A percentile compares a stretch with the other conserved stretches of the same genome.
These are phyloP conservation scores for Blastobotrys buckinghamii DNA, from an alignment of 1,139 yeast species.

Conservation along the genomic window DNA sequence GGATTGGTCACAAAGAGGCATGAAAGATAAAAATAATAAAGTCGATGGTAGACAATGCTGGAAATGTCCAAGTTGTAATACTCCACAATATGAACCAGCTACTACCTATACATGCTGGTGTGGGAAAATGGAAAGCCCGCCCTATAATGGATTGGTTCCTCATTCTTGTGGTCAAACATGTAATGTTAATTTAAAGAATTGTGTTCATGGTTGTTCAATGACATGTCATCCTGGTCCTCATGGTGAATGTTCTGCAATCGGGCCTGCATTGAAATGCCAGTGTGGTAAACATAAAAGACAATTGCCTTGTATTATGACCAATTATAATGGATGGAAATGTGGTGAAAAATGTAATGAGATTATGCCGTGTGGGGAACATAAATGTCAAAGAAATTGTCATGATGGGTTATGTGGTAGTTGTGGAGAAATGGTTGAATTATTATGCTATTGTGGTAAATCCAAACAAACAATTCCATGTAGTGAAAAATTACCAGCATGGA, in stretches of 20 bases:
- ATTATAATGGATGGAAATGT: slow-evolving; percentile 70
- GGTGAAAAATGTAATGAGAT: slow-evolving; percentile 51
- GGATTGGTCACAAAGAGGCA: slow-evolving; percentile 74
- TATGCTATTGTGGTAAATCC: slow-evolving; percentile 70
- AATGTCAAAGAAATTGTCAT: slow-evolving; percentile 57
- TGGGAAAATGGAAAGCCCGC: slow-evolving; percentile 68
- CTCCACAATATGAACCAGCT: slow-evolving; percentile 49
- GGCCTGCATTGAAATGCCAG: slow-evolving; percentile 60
- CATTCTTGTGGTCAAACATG: slow-evolving; percentile 91
- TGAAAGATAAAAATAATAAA: slow-evolving; percentile 21
- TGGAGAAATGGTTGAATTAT: slow-evolving; percentile 38
- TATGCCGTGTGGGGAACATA: slow-evolving; percentile 69
- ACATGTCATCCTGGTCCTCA: slow-evolving; percentile 92
- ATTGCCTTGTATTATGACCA: slow-evolving; percentile 67
- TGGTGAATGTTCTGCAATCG: slow-evolving; percentile 71
- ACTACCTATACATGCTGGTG: slow-evolving; percentile 82
- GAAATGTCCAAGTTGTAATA: slow-evolving; percentile 88
- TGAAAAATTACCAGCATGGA: slow-evolving; percentile 19
- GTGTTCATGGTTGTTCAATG: slow-evolving; percentile 66
- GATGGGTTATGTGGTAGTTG: slow-evolving; percentile 78
- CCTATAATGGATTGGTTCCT: slow-evolving; percentile 54
- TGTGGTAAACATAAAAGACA: slow-evolving; percentile 70
- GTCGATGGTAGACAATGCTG: slow-evolving; percentile 42
- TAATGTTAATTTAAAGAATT: slow-evolving; percentile 38
- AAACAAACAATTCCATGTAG: slow-evolving; percentile 20